Evolutionary conservation across 176 grass and related monocot genomes (phyloP).

Genomic region (Oryza meridionalis): DNA sequence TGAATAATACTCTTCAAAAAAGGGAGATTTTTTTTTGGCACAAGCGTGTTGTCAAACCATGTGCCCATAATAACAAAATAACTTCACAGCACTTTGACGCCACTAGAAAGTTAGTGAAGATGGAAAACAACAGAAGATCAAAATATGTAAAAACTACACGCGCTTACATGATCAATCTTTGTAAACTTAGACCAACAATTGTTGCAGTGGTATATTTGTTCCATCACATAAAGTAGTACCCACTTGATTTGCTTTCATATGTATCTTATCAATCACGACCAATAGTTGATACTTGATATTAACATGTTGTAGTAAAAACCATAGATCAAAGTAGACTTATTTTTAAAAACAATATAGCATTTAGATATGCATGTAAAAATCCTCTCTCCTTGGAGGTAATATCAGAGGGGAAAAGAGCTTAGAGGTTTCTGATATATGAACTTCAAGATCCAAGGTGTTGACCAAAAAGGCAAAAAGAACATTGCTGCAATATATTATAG

Average conservation of each 20-base stretch:
- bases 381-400: background rate
- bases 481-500: background rate
- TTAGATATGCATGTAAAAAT: background rate
- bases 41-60: background rate
- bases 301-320: background rate
- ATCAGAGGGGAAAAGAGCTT: background rate
- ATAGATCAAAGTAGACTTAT: background rate
- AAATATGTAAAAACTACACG: background rate
- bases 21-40: background rate
- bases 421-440: background rate
- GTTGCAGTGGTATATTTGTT: background rate
- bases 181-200: background rate
- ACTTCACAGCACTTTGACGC: background rate
- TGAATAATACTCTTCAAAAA: slow-evolving; percentile 15
- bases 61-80: background rate
- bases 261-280: background rate
- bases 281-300: background rate
- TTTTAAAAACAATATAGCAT: background rate
- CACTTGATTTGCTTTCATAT: background rate
- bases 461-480: background rate
- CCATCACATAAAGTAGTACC: background rate
- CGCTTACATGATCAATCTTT: background rate
- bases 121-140: background rate
- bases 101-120: background rate
- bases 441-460: slow-evolving; percentile 14